Evolutionary conservation across 306 rosid species (phyloP), one percentile per base, ranked within the genome.

Genomic region (Prinsepia uniflora): DNA sequence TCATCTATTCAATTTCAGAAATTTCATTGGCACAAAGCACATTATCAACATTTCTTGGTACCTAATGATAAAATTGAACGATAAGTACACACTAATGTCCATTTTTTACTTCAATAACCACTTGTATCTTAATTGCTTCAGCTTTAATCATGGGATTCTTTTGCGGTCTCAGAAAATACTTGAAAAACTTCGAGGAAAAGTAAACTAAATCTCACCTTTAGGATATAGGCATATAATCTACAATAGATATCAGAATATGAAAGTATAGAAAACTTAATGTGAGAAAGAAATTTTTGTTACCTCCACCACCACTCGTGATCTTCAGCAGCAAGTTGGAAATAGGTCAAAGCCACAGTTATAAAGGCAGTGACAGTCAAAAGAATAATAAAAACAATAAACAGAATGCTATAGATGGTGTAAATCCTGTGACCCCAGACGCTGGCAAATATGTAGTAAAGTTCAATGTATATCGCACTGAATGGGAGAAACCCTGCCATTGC

Each of bases 231-330:
- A 68, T n/a, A 50, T 24, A 43, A 55, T 47, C 55, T 45, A 43
- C 7, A 22, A 59, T 34, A 14, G 55, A 46, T 47, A 39, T 46
- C 8, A 34, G 39, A 63, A 36, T n/a, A 36, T 50, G 56, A n/a
- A 8, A 17, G 36, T 5, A 45, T 34, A 44, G 71, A 41, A 77
- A 50, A n/a, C 14, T 17, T 3, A 17, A 71, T 43, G 74, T 22
- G 55, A 70, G 67, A 62, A 22, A 34, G 59, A 30, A 30, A 65
- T 13, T 63, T 63, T 62, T 40, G 68, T 63, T 85, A 93, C 98
- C 98, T 93, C 97, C 98, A 93, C 98, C 98, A 93, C 98, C 98
- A 93, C 84, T 83, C 97, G 78, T 93, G 98, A 80, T 93, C 98
- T 83, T 93, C 98, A n/a, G 98, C 97, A 75, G 98, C 92, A 75